These are phyloP conservation scores for Tympanopsis confertula DNA, from an alignment of 2,329 filamentous ascomycete genomes.

Conservation along the genomic window DNA sequence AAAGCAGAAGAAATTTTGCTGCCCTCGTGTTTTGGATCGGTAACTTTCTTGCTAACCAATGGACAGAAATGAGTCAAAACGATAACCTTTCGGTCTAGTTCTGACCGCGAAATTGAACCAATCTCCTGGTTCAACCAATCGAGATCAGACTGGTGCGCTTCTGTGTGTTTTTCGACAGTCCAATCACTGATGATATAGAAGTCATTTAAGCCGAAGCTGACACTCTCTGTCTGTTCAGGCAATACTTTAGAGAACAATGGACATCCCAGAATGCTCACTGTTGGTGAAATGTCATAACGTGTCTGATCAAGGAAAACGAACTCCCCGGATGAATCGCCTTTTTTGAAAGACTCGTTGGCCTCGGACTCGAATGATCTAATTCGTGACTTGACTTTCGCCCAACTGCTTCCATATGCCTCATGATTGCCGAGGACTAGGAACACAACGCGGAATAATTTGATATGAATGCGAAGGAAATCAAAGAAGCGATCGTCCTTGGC, in stretches of 20 bases:
- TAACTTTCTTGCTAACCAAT: constrained; percentile 16
- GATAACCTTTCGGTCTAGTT: constrained; percentile 13
- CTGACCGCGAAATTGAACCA: constrained; percentile 8
- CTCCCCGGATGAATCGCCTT: constrained; percentile 14
- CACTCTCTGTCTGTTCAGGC: constrained; percentile 16
- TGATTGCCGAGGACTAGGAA: constrained; percentile 45
- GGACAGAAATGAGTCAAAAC: constrained; percentile 32
- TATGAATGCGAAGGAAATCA: constrained; percentile 32
- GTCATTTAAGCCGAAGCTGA: constrained; percentile 34
- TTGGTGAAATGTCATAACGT: constrained; percentile 16
- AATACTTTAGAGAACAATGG: constrained; percentile 36
- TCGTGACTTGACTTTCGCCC: constrained; percentile 14
- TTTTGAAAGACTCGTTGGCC: constrained; percentile 7
- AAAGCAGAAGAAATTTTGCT: constrained; percentile 20
- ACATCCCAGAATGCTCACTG: constrained; percentile 28
- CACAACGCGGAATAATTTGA: constrained; percentile 32
- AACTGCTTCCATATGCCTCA: constrained; percentile 34
- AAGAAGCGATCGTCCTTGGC: constrained; percentile 24
- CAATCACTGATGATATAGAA: constrained; percentile 34
- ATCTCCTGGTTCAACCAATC: constrained; percentile 28
- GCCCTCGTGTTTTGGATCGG: constrained; percentile 18
- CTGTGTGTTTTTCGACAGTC: constrained; percentile 22
- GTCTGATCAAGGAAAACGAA: constrained; percentile 25
- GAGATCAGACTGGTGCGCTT: constrained; percentile 23
- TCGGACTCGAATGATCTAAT: constrained; percentile 19